phyloP scores from a whole-genome alignment of 768 basidiomycete genomes.

The Cystobasidiopsis lactophilus region DNA sequence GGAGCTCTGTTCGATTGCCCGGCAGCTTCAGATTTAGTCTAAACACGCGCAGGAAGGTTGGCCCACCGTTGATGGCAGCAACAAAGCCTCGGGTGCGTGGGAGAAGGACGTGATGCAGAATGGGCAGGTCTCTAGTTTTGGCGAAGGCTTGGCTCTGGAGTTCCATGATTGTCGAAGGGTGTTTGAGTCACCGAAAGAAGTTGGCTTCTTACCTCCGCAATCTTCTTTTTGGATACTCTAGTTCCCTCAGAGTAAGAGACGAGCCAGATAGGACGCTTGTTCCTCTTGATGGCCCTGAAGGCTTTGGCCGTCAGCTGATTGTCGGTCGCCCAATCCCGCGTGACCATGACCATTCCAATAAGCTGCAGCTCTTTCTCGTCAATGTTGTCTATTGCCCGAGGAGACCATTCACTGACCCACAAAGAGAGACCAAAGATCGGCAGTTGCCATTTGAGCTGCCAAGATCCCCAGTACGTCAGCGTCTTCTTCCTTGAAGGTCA shows the following conservation, averaged over 20 bases:
- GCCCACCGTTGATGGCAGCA: neutral
- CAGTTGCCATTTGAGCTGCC: neutral
- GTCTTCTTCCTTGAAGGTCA: no score
- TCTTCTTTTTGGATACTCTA: neutral
- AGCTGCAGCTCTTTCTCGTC: neutral
- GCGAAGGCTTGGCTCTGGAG: neutral
- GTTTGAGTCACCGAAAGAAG: neutral
- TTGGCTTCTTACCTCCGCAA: neutral
- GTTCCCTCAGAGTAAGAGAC: neutral
- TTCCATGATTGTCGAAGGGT: neutral
- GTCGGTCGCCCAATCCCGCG: neutral
- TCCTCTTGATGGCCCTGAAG: neutral
- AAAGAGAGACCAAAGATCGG: neutral
- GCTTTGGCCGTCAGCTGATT: neutral
- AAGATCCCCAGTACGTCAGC: no score
- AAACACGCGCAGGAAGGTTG: neutral
- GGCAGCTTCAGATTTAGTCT: no score
- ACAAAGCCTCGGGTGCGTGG: neutral
- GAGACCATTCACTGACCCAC: neutral
- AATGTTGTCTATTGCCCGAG: neutral
- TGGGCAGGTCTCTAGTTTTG: neutral
- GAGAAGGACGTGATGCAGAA: neutral
- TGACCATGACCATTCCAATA: neutral
- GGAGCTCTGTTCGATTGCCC: neutral
- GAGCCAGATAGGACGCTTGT: neutral